Percentiles rank a stretch among this genome's conserved stretches.
phyloP scores from a whole-genome alignment of 2,329 filamentous ascomycete species.

The Neopestalotiopsis sp. region DNA sequence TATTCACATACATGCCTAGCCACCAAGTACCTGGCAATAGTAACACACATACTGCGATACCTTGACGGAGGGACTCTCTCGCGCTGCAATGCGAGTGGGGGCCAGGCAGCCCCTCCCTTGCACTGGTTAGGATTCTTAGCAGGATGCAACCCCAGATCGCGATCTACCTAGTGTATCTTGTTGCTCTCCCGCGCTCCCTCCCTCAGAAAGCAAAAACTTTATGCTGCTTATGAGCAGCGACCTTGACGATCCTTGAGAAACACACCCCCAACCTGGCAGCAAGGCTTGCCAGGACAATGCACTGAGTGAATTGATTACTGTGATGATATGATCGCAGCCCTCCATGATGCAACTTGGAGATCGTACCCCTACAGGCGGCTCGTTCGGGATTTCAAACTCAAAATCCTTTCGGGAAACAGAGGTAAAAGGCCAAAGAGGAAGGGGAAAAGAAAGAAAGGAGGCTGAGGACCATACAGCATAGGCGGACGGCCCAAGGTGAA shows the following conservation, averaged over 20 bases:
- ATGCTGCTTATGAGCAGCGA: background rate
- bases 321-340: background rate
- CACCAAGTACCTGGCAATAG: background rate
- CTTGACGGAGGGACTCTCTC: background rate
- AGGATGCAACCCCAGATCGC: constrained; percentile 12
- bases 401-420: background rate
- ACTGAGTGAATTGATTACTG: constrained; percentile 2
- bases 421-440: background rate
- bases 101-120: background rate
- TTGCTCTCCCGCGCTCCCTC: constrained; percentile 10
- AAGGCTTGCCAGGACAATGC: too few species aligned
- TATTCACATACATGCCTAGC: background rate
- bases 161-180: constrained; percentile 4
- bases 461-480: background rate
- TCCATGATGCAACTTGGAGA: background rate
- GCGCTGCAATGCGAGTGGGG: background rate
- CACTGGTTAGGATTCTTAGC: background rate
- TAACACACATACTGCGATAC: background rate
- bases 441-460: background rate
- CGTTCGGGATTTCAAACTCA: background rate
- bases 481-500: background rate
- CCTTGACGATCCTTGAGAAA: background rate
- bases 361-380: constrained; percentile 8
- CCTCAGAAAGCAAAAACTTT: background rate
- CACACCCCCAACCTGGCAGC: background rate